phyloP scores from a whole-genome alignment of 2,329 filamentous ascomycete species.

The Diaporthe sp. region DNA sequence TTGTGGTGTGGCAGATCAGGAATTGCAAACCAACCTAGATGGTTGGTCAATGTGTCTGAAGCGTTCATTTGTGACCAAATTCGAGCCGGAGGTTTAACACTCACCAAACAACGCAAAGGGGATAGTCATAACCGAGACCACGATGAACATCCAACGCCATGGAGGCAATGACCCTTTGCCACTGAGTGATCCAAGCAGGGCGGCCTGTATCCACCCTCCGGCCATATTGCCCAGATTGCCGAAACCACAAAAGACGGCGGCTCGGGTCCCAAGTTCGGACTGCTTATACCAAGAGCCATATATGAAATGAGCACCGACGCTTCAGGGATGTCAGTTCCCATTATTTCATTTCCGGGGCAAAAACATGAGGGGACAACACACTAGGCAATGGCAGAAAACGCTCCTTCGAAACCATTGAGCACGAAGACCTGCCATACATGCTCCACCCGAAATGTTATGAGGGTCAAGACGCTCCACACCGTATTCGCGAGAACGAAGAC shows the following conservation, averaged over 20 bases:
- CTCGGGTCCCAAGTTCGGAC: conserved; percentile 57
- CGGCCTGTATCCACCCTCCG: conserved; percentile 61
- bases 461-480: conserved; percentile 59
- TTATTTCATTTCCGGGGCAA: background rate
- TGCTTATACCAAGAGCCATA: conserved; percentile 61
- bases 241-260: conserved; percentile 58
- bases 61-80: background rate
- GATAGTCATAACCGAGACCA: conserved; percentile 58
- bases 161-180: conserved; percentile 53
- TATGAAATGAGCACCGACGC: conserved; percentile 59
- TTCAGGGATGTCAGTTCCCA: conserved; percentile 37
- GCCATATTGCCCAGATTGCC: conserved; percentile 60
- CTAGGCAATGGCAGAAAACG: conserved; percentile 60
- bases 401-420: conserved; percentile 60
- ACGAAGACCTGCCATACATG: conserved; percentile 60
- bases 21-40: conserved; percentile 59
- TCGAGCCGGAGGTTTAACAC: background rate
- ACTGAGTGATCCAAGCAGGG: conserved; percentile 53
- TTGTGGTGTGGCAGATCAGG: conserved; percentile 58
- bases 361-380: conserved; percentile 43
- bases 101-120: conserved; percentile 57
- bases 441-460: conserved; percentile 58
- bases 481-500: conserved; percentile 59
- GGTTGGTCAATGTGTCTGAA: background rate
- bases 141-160: conserved; percentile 60